A percentile compares a stretch with the other conserved stretches of the same genome.
phyloP scores from a whole-genome alignment of 306 rosid genomes.

The Calophaca sinica region DNA sequence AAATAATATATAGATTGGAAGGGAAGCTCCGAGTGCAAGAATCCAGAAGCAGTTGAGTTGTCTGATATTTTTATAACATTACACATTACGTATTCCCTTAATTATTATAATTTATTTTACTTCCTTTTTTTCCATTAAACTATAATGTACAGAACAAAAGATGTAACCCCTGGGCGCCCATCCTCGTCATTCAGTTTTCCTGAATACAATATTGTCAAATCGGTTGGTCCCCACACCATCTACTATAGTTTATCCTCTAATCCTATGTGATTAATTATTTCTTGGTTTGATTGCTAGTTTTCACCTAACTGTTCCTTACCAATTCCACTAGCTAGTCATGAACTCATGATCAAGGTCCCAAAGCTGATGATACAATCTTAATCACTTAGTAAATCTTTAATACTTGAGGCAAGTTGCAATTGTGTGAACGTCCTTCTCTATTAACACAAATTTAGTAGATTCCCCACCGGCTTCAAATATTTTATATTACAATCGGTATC shows the following conservation, averaged over 20 bases:
- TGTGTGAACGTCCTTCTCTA: constrained; percentile 25
- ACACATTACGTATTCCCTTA: constrained; percentile 29
- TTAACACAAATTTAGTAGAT: constrained; percentile 9
- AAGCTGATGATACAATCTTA: constrained; percentile 30
- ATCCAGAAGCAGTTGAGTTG: constrained; percentile 69
- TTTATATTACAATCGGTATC: constrained; percentile 29
- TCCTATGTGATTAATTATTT: constrained; percentile 18
- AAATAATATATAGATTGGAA: constrained; percentile 54
- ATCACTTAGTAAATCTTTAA: not conserved
- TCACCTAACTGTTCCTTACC: constrained; percentile 45
- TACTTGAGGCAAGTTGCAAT: constrained; percentile 17
- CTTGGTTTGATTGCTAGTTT: constrained; percentile 39
- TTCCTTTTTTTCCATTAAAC: constrained; percentile 21
- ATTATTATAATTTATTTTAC: constrained; percentile 34
- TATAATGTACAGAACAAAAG: constrained; percentile 29
- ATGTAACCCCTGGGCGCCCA: constrained; percentile 27
- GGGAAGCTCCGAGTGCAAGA: constrained; percentile 58
- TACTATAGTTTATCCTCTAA: constrained; percentile 6
- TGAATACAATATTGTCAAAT: constrained; percentile 42
- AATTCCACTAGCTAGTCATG: constrained; percentile 41
- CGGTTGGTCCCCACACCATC: constrained; percentile 35
- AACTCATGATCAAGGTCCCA: not conserved
- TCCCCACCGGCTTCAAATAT: constrained; percentile 4
- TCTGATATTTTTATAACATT: constrained; percentile 36
- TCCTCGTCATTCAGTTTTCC: not conserved